Base-by-base conservation (phyloP, 192 early-diverging fungal species). In the Phycomyces nitens region DNA sequence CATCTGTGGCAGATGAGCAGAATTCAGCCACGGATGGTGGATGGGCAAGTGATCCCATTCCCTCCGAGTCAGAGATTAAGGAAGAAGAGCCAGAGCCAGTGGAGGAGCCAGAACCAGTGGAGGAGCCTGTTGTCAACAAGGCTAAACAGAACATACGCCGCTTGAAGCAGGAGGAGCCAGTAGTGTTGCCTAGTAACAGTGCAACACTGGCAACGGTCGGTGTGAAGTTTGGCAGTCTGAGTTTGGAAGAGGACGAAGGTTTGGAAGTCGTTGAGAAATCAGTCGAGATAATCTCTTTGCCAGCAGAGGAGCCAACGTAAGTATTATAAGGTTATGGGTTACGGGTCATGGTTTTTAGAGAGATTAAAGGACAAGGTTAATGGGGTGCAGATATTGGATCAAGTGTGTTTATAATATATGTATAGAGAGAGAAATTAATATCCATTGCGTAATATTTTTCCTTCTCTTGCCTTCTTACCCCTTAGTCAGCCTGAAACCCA, bases 151-250 rank as follows among this genome's bases (percentile, higher is more conserved):
- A 52, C n/a, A 51, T 82, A 16, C 86, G 92, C 63, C 88, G 90
- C 68, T 79, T 96, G 65, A 89, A 89, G 64, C 94, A 96, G 66
- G 90, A 94, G 66, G 87, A 87, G 16, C 80, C 92, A 22, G 92
- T 96, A 10, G 91, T 94, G 21, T 92, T 96, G 88, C 92, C 94
- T 12, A 75, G 78, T 43, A 82, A 81, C 47, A 80, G 77, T 51
- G 74, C 88, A 10, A 73, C 81, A 26, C 64, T 90, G 10, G 84
- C 85, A 26, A 78, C 82, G 41, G 81, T 90, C 20, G 87, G 84
- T 47, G 77, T 88, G 44, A 87, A 89, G 70, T 94, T 94, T 79
- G 92, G 92, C n/a, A 92, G 88, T 53, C 68, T 90, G 51, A 72
- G 76, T 22, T 76, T 90, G 66, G 82, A 83, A n/a, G 78, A 79